Evolutionary conservation across 2,329 filamentous ascomycete genomes (phyloP).

Genomic region (Blastomyces percursus): DNA sequence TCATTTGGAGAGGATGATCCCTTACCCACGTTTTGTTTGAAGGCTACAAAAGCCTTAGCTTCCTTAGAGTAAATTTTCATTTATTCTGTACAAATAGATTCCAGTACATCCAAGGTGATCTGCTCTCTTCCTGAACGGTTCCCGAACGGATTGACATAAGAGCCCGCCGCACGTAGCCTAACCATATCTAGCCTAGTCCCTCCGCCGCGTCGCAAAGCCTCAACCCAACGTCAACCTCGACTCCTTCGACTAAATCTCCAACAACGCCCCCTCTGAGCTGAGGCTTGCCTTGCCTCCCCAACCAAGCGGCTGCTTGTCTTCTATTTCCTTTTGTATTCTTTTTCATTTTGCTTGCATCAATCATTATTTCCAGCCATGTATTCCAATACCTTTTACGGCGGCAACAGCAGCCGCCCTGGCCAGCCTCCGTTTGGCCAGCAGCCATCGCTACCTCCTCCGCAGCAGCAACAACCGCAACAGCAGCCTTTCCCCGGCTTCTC

Average conservation of each 20-base stretch:
- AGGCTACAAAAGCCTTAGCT: too few species aligned
- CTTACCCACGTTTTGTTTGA: too few species aligned
- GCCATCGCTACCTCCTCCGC: slow-evolving; percentile 35
- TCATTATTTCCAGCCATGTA: slow-evolving; percentile 53
- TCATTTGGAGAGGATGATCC: too few species aligned
- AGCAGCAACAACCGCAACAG: slow-evolving; percentile 35
- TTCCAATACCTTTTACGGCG: slow-evolving; percentile 75
- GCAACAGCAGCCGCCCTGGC: slow-evolving; percentile 62
- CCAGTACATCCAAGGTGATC: too few species aligned
- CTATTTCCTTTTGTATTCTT: slow-evolving; percentile 16
- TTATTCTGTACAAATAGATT: too few species aligned
- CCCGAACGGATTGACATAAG: too few species aligned
- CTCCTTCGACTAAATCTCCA: background rate
- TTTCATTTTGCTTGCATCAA: slow-evolving; percentile 13
- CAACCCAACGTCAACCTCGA: background rate
- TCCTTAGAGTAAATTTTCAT: too few species aligned
- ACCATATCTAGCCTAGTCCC: background rate
- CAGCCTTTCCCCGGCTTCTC: slow-evolving; percentile 24
- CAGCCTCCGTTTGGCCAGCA: slow-evolving; percentile 45
- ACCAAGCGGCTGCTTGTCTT: slow-evolving; percentile 17
- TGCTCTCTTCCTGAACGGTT: too few species aligned
- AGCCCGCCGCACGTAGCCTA: background rate
- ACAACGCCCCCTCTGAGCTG: slow-evolving; percentile 5
- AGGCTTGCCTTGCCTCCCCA: slow-evolving; percentile 7
- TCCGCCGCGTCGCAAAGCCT: background rate